Evolutionary conservation across 495 filamentous ascomycete genomes (phyloP).

Genomic region (Paragyromitra xinjiangensis): DNA sequence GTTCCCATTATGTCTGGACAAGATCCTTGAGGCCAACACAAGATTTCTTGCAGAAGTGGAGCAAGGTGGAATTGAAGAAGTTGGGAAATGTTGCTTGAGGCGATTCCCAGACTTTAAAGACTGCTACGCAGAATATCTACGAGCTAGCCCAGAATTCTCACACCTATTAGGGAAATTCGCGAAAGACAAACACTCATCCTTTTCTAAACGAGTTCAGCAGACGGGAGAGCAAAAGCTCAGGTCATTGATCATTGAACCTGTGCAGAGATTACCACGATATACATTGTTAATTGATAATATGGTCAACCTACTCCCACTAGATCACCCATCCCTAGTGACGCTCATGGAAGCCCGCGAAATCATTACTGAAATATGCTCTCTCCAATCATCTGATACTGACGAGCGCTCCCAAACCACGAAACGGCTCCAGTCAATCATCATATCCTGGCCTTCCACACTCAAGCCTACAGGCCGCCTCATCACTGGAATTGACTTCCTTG

Average conservation of each 20-base stretch:
- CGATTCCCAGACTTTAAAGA: conserved; percentile 88
- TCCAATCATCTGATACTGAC: conserved; percentile 65
- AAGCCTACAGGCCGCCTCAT: conserved; percentile 82
- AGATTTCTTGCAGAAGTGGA: conserved; percentile 78
- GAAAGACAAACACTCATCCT: conserved; percentile 76
- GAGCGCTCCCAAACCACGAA: conserved; percentile 75
- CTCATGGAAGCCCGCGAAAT: conserved; percentile 88
- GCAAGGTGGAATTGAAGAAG: conserved; percentile 80
- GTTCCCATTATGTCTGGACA: conserved; percentile 80
- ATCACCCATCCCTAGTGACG: conserved; percentile 79
- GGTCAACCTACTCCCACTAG: conserved; percentile 78
- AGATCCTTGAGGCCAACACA: conserved; percentile 80
- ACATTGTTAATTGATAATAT: conserved; percentile 97
- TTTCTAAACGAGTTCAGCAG: conserved; percentile 78
- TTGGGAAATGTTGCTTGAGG: conserved; percentile 64
- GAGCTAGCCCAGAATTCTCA: conserved; percentile 82
- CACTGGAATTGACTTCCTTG: conserved; percentile 80
- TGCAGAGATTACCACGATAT: conserved; percentile 93
- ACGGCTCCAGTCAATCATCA: conserved; percentile 76
- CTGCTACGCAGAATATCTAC: conserved; percentile 90
- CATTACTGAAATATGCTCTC: conserved; percentile 92
- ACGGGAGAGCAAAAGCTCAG: conserved; percentile 90
- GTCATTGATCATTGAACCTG: conserved; percentile 94
- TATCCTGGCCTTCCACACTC: conserved; percentile 79
- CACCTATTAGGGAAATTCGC: conserved; percentile 78